Conservation (phyloP, 1,284 basidiomycete species). For the Meira miltonrushii region DNA sequence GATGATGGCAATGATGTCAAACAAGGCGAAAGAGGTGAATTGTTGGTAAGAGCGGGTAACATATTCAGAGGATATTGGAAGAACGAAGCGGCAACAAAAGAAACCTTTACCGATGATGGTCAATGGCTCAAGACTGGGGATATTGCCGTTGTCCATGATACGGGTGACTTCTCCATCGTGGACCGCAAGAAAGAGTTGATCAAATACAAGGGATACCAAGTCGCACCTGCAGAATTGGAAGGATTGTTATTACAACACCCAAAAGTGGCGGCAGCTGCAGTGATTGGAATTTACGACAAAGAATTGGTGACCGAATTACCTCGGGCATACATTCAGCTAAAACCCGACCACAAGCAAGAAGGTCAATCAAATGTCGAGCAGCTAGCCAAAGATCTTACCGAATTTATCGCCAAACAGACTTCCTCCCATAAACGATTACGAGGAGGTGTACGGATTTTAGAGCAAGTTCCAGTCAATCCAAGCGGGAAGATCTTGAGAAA, state of each 20-base stretch:
- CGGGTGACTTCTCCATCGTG: slow-evolving; percentile 31
- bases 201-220: slow-evolving; percentile 47
- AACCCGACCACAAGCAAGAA: not conserved
- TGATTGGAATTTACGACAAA: slow-evolving; percentile 34
- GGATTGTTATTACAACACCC: slow-evolving; percentile 7
- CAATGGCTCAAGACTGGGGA: slow-evolving; percentile 42
- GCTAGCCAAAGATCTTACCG: slow-evolving; percentile 14
- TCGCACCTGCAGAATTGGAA: slow-evolving; percentile 28
- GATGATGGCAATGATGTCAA: slow-evolving; percentile 51
- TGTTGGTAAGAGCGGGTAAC: slow-evolving; percentile 24
- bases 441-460: slow-evolving; percentile 25
- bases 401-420: slow-evolving; percentile 17
- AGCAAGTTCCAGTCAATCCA: slow-evolving; percentile 24
- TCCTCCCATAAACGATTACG: slow-evolving; percentile 29
- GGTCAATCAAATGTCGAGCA: not conserved
- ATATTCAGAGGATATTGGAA: slow-evolving; percentile 24
- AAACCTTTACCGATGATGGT: slow-evolving; percentile 61
- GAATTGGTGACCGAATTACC: slow-evolving; percentile 17
- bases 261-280: slow-evolving; percentile 31
- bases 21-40: slow-evolving; percentile 29
- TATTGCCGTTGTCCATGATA: slow-evolving; percentile 27
- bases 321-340: slow-evolving; percentile 7
- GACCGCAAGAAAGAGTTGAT: slow-evolving; percentile 45
- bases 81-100: slow-evolving; percentile 54
- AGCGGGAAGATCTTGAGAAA: slow-evolving; percentile 31